phyloP scores from a whole-genome alignment of 257 asterid species.

The Oldenlandia corymbosa region DNA sequence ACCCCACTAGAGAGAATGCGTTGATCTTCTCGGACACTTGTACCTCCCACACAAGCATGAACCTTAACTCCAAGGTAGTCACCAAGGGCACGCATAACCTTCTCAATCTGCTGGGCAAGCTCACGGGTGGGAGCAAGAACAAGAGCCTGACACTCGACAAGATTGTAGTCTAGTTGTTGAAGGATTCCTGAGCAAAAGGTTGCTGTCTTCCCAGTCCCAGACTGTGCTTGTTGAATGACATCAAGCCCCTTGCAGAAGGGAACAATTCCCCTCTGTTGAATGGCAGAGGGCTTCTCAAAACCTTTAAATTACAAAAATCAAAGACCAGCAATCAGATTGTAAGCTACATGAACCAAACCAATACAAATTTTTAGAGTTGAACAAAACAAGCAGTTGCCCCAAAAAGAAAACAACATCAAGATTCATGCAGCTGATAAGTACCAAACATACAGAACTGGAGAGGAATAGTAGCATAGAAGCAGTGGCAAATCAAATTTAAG shows the following conservation, averaged over 20 bases:
- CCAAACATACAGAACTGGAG: no score
- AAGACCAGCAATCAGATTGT: background rate
- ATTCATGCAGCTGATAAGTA: no score
- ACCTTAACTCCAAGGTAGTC: no score
- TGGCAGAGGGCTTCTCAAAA: background rate
- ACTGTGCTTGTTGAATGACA: background rate
- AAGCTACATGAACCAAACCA: no score
- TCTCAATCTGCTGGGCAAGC: background rate
- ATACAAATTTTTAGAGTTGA: no score
- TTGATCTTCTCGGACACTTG: no score
- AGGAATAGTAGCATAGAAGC: no score
- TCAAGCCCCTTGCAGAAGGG: background rate
- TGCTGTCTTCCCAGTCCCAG: background rate
- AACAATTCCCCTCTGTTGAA: background rate
- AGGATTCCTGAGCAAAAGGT: background rate
- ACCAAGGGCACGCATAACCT: background rate
- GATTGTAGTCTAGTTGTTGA: background rate
- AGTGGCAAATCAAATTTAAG: no score
- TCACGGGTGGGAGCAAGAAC: background rate
- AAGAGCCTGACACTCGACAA: background rate
- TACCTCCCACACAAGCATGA: no score
- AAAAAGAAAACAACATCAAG: no score
- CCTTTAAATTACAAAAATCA: background rate
- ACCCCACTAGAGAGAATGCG: no score
- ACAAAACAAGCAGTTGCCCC: no score